These are phyloP conservation scores for Sideroxylon spinosum DNA, from an alignment of 179 eudicot genomes.

Conservation along the genomic window DNA sequence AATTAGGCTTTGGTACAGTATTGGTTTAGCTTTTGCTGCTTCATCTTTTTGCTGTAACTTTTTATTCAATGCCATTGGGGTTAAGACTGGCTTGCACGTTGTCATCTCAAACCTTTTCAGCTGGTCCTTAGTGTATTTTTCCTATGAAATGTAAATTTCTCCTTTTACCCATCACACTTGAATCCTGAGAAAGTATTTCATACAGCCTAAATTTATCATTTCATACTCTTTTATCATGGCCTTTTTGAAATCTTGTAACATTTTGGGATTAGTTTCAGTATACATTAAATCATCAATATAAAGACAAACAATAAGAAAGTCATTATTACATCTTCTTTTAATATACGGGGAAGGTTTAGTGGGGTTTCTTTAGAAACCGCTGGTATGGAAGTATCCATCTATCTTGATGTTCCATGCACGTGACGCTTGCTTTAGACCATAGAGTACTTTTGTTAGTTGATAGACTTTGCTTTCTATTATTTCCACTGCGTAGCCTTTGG, in stretches of 20 bases:
- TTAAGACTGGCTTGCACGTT: background rate
- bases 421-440: background rate
- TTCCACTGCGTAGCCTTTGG: background rate
- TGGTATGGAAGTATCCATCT: background rate
- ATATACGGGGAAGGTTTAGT: background rate
- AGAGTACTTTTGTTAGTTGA: background rate
- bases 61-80: conserved; percentile 8
- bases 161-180: background rate
- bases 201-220: conserved; percentile 14
- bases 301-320: background rate
- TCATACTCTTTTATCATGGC: conserved; percentile 8
- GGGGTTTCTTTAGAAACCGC: background rate
- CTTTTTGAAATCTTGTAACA: conserved; percentile 14
- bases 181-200: background rate
- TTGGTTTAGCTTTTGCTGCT: background rate
- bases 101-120: conserved; percentile 2
- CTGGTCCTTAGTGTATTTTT: background rate
- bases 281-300: conserved; percentile 19
- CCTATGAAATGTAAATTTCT: background rate
- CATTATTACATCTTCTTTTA: background rate
- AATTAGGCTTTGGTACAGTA: background rate
- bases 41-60: conserved; percentile 8
- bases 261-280: conserved; percentile 1
- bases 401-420: background rate
- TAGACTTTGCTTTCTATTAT: background rate